Base-by-base conservation (phyloP, 768 basidiomycete species). In the Auricularia auricula-judae region DNA sequence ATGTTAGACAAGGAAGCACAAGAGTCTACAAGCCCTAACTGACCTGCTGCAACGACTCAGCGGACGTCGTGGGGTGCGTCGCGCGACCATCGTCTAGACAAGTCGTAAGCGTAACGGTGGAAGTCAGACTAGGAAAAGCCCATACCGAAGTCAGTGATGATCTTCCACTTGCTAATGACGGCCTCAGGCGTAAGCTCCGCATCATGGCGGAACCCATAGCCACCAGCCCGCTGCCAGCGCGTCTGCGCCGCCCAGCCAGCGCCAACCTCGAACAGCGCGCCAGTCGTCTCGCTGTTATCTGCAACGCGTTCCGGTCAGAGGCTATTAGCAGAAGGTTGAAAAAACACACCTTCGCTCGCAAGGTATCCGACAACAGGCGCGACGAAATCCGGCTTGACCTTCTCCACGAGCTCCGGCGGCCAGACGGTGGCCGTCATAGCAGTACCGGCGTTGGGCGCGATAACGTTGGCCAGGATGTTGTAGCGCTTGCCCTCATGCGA, bases 321-420 rank as follows among this genome's bases (percentile, higher is more conserved):
- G n/a, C 47, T 21, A 14, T 3, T 11, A 12, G 7, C 35, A 16
- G 14, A 12, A 61, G 18, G 29, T 3, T 33, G 21, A 62, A 33
- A 23, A 14, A 21, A n/a, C 72, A 36, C 65, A 85, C 82, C 84
- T 74, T 86, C 83, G 71, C 91, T 93, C 3, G 83, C 86, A 36
- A 99, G 81, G 72, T 88, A 98, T 5, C 93, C 95, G 34, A 97
- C 93, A 56, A 98, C 72, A 10, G 97, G 96, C 2, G 96, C 93
- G 62, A 98, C 85, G 71, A 81, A 96, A 70, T 97, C 93, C 51
- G 96, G 93, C 86, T 93, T 94, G 81, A 93, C 90, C 29, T 89
- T 88, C 64, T 95, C 87, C 11, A 94, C 85, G 87, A 89, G 87
- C 70, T 90, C 91, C 72, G 86, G 84, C 3, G 89, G 82, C 87